Conservation (phyloP, 2,329 filamentous ascomycete species). For the Trichoderma oligosporum region DNA sequence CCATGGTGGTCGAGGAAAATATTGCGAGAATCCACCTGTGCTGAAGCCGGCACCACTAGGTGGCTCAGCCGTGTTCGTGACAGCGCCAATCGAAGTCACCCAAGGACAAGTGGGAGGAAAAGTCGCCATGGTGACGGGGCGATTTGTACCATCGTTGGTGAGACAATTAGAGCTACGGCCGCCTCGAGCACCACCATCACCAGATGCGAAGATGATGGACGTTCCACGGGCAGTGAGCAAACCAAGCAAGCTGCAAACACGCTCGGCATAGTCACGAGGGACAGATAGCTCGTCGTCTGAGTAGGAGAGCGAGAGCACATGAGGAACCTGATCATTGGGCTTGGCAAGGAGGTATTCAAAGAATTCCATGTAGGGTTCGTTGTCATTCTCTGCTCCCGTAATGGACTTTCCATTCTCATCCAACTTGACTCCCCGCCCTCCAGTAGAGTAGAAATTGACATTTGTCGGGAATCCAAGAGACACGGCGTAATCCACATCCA, state of each 20-base stretch:
- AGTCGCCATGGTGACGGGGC: slow-evolving; percentile 53
- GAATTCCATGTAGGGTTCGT: slow-evolving; percentile 57
- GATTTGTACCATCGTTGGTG: slow-evolving; percentile 56
- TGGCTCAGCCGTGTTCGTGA: slow-evolving; percentile 36
- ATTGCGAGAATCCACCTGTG: slow-evolving; percentile 51
- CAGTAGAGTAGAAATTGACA: slow-evolving; percentile 44
- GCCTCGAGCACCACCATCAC: slow-evolving; percentile 48
- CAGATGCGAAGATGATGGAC: slow-evolving; percentile 48
- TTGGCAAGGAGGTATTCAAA: slow-evolving; percentile 47
- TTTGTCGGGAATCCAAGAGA: slow-evolving; percentile 43
- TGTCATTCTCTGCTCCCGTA: slow-evolving; percentile 34
- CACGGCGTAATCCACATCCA: slow-evolving; percentile 49
- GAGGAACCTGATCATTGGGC: slow-evolving; percentile 45
- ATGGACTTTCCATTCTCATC: slow-evolving; percentile 36
- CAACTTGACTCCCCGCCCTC: slow-evolving; percentile 42
- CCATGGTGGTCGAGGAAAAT: slow-evolving; percentile 45
- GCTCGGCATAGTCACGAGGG: slow-evolving; percentile 47
- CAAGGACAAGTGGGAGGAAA: slow-evolving; percentile 68
- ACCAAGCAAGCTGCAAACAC: slow-evolving; percentile 52
- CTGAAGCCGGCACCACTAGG: slow-evolving; percentile 44
- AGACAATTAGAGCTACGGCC: slow-evolving; percentile 49
- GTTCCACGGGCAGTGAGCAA: slow-evolving; percentile 52
- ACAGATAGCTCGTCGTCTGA: slow-evolving; percentile 56
- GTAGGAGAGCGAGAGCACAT: slow-evolving; percentile 56
- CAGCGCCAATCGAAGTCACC: slow-evolving; percentile 64